These are phyloP conservation scores for Fusarium concolor DNA, from an alignment of 2,329 filamentous ascomycete genomes.

Conservation along the genomic window DNA sequence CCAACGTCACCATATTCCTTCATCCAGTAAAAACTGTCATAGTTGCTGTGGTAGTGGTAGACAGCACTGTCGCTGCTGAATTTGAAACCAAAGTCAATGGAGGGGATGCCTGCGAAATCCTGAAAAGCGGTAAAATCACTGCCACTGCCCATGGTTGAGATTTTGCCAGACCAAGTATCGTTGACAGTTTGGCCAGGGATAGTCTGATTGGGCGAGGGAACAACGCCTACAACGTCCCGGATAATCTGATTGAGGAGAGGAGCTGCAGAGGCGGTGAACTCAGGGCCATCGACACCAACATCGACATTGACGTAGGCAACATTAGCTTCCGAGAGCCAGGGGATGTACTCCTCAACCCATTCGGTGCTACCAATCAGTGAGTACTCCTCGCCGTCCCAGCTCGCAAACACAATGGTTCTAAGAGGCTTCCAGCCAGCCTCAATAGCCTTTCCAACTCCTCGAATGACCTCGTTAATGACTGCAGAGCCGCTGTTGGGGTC, in stretches of 20 bases:
- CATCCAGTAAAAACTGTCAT: constrained; percentile 94
- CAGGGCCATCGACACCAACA: constrained; percentile 73
- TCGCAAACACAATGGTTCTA: constrained; percentile 90
- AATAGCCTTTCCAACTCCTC: constrained; percentile 78
- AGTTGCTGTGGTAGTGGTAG: constrained; percentile 91
- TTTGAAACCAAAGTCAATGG: constrained; percentile 72
- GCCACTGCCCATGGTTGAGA: constrained; percentile 76
- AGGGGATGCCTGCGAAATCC: constrained; percentile 75
- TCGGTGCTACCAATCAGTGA: constrained; percentile 88
- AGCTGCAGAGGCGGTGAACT: constrained; percentile 74
- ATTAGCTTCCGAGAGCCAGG: constrained; percentile 79
- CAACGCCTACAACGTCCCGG: constrained; percentile 70
- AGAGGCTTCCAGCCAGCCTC: constrained; percentile 70
- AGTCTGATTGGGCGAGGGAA: constrained; percentile 82
- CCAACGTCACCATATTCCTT: constrained; percentile 78
- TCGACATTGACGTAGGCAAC: constrained; percentile 91
- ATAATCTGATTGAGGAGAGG: constrained; percentile 81
- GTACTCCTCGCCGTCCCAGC: constrained; percentile 87
- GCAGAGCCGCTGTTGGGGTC: constrained; percentile 88
- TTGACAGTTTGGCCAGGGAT: constrained; percentile 76
- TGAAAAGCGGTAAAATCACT: constrained; percentile 82
- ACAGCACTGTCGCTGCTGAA: constrained; percentile 61
- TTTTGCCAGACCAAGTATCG: constrained; percentile 73
- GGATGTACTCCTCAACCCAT: constrained; percentile 90
- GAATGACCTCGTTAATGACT: constrained; percentile 80